Percentiles rank a stretch among this genome's conserved stretches.
Evolutionary conservation across 2,329 filamentous ascomycete genomes (phyloP).

Genomic region (Fonsecaea erecta): DNA sequence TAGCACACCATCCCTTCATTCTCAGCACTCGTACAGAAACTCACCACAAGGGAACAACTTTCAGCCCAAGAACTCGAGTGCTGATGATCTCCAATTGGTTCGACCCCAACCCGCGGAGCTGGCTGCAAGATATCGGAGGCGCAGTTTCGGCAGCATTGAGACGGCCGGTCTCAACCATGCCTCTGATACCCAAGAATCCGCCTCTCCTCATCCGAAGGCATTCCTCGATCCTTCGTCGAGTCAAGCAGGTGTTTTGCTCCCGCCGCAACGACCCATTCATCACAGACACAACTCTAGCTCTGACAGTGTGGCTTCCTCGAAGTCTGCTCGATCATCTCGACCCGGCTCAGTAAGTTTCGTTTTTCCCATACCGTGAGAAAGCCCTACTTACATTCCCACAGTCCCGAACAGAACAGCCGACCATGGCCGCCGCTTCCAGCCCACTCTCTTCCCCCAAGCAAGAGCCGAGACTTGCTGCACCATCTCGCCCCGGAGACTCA

Average conservation of each 20-base stretch:
- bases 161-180: conserved; percentile 46
- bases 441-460: conserved; percentile 10
- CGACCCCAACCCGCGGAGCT: conserved; percentile 62
- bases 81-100: conserved; percentile 70
- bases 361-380: conserved; percentile 16
- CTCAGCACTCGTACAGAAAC: conserved; percentile 40
- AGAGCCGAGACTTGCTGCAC: conserved; percentile 20
- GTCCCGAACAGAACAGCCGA: conserved; percentile 21
- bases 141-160: conserved; percentile 76
- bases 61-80: conserved; percentile 64
- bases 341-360: conserved; percentile 67
- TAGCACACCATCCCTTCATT: conserved; percentile 41
- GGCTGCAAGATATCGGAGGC: conserved; percentile 75
- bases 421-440: background rate
- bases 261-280: conserved; percentile 42
- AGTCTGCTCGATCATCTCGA: conserved; percentile 57
- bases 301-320: conserved; percentile 62
- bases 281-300: conserved; percentile 62
- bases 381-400: conserved; percentile 22
- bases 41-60: conserved; percentile 50
- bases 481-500: conserved; percentile 24
- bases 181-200: conserved; percentile 38
- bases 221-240: conserved; percentile 40
- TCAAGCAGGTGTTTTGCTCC: background rate
- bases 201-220: conserved; percentile 42